Conservation (phyloP, 257 asterid species). For the Craterostigma plantagineum region DNA sequence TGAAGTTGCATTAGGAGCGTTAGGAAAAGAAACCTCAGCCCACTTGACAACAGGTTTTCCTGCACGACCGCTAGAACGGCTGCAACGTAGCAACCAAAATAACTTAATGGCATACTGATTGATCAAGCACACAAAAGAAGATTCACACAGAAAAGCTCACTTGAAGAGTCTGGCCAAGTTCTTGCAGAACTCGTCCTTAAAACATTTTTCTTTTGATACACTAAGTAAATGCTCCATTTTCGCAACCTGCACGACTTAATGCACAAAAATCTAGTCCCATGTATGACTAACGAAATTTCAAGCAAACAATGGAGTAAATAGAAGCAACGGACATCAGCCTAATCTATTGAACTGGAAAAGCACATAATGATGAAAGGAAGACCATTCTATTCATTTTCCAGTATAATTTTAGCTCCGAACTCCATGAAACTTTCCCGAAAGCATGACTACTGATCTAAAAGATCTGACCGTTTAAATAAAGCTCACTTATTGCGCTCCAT, state of each 20-base stretch:
- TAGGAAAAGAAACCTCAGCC: slow-evolving; percentile 45
- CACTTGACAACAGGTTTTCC: slow-evolving; percentile 71
- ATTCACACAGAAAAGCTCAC: background rate
- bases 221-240: slow-evolving; percentile 3
- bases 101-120: background rate
- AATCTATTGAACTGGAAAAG: too few species aligned
- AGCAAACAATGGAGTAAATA: background rate
- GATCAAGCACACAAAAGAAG: background rate
- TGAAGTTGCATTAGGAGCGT: background rate
- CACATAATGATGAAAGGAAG: too few species aligned
- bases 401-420: too few species aligned
- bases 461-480: too few species aligned
- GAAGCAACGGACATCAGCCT: background rate
- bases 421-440: too few species aligned
- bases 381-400: too few species aligned
- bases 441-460: too few species aligned
- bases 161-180: slow-evolving; percentile 1
- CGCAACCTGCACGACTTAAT: background rate
- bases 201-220: background rate
- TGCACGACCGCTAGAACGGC: slow-evolving; percentile 73
- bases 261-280: background rate
- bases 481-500: too few species aligned
- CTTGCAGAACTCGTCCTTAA: slow-evolving; percentile 1
- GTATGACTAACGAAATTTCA: background rate
- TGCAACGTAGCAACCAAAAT: slow-evolving; percentile 16